phyloP scores from a whole-genome alignment of 2,329 filamentous ascomycete genomes.

The Fusarium stilboides region DNA sequence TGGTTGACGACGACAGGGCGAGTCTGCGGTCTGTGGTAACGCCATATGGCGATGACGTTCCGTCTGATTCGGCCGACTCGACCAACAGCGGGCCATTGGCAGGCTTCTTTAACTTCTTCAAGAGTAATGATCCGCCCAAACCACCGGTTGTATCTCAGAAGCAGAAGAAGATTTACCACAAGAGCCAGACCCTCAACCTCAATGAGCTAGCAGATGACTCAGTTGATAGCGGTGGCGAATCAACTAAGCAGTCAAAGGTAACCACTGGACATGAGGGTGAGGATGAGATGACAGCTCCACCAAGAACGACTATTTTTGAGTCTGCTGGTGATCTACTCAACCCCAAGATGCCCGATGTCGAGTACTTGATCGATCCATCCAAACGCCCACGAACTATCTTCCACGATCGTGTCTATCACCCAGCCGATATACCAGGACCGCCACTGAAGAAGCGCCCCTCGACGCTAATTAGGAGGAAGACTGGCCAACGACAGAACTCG shows the following conservation, averaged over 20 bases:
- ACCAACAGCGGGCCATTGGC: conserved; percentile 67
- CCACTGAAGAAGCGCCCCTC: conserved; percentile 72
- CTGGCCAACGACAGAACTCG: conserved; percentile 45
- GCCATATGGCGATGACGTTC: conserved; percentile 47
- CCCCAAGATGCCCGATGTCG: conserved; percentile 84
- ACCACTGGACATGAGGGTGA: conserved; percentile 67
- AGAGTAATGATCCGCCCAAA: conserved; percentile 68
- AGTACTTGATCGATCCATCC: conserved; percentile 87
- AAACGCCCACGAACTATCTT: conserved; percentile 92
- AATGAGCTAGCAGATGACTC: conserved; percentile 27
- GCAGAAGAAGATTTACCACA: conserved; percentile 79
- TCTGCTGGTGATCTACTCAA: conserved; percentile 93
- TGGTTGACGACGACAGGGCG: conserved; percentile 75
- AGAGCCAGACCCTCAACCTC: conserved; percentile 78
- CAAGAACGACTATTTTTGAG: conserved; percentile 94
- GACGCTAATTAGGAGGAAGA: conserved; percentile 54
- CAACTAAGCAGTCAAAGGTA: conserved; percentile 54
- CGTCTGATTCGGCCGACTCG: conserved; percentile 49
- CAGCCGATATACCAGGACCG: conserved; percentile 90
- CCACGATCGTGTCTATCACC: conserved; percentile 95
- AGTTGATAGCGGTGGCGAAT: conserved; percentile 14
- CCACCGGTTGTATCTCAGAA: conserved; percentile 68
- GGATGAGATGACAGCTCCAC: conserved; percentile 76
- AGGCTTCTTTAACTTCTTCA: conserved; percentile 82
- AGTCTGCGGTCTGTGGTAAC: conserved; percentile 66